Evolutionary conservation across 2,329 filamentous ascomycete genomes (phyloP).

Genomic region (Metarhizium sp.): DNA sequence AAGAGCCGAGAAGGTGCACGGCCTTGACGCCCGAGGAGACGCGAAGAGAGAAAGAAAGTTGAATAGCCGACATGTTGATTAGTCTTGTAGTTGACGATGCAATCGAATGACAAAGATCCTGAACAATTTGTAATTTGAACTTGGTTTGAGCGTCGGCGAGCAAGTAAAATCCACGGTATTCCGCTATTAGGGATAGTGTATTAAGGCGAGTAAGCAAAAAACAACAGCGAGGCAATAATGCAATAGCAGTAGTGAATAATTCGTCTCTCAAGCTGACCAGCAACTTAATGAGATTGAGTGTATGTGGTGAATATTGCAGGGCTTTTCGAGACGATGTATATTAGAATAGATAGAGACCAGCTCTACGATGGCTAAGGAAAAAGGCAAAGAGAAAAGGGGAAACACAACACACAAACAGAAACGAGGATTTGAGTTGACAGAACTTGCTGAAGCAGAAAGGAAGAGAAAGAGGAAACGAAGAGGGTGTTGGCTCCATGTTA

Average conservation of each 20-base stretch:
- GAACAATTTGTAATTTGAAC: conserved; percentile 12
- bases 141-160: conserved; percentile 32
- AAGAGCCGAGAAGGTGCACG: conserved; percentile 93
- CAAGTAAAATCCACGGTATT: conserved; percentile 46
- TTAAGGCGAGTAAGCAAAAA: conserved; percentile 20
- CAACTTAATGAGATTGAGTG: conserved; percentile 20
- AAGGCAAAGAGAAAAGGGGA: conserved; percentile 21
- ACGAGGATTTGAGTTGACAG: conserved; percentile 43
- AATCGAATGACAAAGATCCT: conserved; percentile 20
- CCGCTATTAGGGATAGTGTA: conserved; percentile 33
- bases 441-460: conserved; percentile 54
- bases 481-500: conserved; percentile 2
- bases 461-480: conserved; percentile 29
- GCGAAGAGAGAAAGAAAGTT: conserved; percentile 92
- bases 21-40: conserved; percentile 96
- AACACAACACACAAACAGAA: conserved; percentile 33
- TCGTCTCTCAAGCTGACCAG: conserved; percentile 31
- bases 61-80: conserved; percentile 73
- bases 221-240: conserved; percentile 11
- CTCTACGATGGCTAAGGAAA: conserved; percentile 36
- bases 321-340: conserved; percentile 15
- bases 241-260: conserved; percentile 5
- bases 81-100: background rate
- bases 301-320: background rate
- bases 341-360: conserved; percentile 43